Evolutionary conservation across 345 rosid genomes (phyloP), one percentile per base, ranked within the genome.

Genomic region (Dipteronia dyeriana): DNA sequence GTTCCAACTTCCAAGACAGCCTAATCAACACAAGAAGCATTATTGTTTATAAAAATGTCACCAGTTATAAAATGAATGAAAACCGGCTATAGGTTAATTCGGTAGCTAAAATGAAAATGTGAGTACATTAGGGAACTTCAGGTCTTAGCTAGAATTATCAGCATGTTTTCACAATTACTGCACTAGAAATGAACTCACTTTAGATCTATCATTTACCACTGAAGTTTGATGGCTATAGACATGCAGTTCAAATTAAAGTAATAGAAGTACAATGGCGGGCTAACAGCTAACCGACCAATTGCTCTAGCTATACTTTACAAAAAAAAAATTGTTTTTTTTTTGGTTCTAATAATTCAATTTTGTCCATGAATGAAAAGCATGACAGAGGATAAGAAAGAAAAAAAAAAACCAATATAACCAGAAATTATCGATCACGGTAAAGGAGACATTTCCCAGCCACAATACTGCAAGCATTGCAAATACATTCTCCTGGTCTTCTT

Each of bases 151-250:
- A 41, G 38, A 57, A 60, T 8, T 22, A 72, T 72, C 53, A 59
- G 54, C 34, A 57, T 59, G 66, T 20, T 59, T 13, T 39, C 38
- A 72, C 13, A 34, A 56, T 34, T 60, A 22, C 34, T 20, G 75
- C 22, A 8, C 16, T 59, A 57, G n/a, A 13, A 17, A 71, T 71
- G 75, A 38, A 29, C 73, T 70, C 73, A 49, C n/a, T 14, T 53
- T 4, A 53, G 56, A 51, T 14, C 3, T 51, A 16, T 14, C 56
- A 13, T 49, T 49, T 13, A 41, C 45, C 9, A n/a, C 26, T 26
- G 45, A 41, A 41, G 45, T 11, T 8, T 41, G 45, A 41, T 41
- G 45, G n/a, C 49, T 71, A 54, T 38, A n/a, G n/a, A n/a, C 51
- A 57, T 38, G 49, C n/a, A 0, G 49, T 20, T 10, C 14, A 45